phyloP scores from a whole-genome alignment of 2,329 filamentous ascomycete genomes.

The Penicillium vulpinum region DNA sequence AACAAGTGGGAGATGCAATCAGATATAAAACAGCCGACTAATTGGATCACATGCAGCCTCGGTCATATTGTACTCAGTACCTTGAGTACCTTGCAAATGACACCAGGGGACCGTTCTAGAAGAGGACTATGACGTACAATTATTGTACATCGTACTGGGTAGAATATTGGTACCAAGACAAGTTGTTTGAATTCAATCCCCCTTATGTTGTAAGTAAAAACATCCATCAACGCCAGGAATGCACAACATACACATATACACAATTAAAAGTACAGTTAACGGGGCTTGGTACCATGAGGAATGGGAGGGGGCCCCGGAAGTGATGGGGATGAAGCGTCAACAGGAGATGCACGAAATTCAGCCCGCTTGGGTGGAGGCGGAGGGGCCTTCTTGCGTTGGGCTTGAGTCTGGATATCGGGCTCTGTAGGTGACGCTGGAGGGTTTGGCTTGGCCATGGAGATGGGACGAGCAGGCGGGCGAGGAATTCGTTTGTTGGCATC shows the following conservation, averaged over 20 bases:
- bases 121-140: background rate
- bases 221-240: background rate
- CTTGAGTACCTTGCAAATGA: too few species aligned
- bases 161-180: background rate
- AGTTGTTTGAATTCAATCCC: background rate
- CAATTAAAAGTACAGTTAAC: conserved; percentile 22
- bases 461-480: conserved; percentile 24
- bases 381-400: conserved; percentile 50
- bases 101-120: too few species aligned
- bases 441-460: conserved; percentile 12
- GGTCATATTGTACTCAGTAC: too few species aligned
- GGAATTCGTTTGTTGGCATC: conserved; percentile 26
- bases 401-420: conserved; percentile 24
- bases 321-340: conserved; percentile 26
- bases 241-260: background rate
- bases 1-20: conserved; percentile 12
- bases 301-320: conserved; percentile 54
- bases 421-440: conserved; percentile 27
- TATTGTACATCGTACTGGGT: background rate
- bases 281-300: conserved; percentile 59
- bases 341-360: conserved; percentile 43
- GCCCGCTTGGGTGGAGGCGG: conserved; percentile 58
- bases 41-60: conserved; percentile 26
- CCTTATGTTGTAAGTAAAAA: background rate
- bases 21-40: background rate